These are phyloP conservation scores for Ophiostoma populinum DNA, from an alignment of 2,329 filamentous ascomycete species.

Conservation along the genomic window DNA sequence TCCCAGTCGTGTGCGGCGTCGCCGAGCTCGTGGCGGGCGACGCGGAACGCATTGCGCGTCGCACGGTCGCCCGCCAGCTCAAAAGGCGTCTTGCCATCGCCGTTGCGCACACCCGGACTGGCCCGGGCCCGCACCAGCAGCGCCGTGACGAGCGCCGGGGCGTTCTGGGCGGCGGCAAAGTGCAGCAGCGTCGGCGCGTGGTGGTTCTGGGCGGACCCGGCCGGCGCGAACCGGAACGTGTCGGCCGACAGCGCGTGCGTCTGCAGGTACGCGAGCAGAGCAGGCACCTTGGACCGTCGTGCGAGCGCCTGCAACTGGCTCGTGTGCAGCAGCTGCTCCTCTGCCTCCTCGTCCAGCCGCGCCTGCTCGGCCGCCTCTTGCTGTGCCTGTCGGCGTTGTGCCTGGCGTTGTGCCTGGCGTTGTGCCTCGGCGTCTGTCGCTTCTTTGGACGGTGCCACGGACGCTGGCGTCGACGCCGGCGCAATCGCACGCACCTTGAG, in stretches of 20 bases:
- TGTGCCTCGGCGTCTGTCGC: constrained; percentile 22
- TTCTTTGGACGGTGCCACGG: constrained; percentile 17
- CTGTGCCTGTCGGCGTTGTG: constrained; percentile 1
- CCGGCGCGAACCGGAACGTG: constrained; percentile 59
- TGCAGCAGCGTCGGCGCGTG: constrained; percentile 76
- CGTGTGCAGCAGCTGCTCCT: constrained; percentile 67
- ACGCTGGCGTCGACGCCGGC: constrained; percentile 36
- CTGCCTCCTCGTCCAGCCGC: constrained; percentile 57
- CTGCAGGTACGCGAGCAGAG: constrained; percentile 66
- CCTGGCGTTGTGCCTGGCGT: too few species aligned
- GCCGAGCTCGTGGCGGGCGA: constrained; percentile 69
- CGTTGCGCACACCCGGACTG: constrained; percentile 53
- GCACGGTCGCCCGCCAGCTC: constrained; percentile 72
- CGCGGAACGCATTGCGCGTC: constrained; percentile 80
- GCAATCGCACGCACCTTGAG: constrained; percentile 71
- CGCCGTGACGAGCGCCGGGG: constrained; percentile 57
- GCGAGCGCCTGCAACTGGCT: constrained; percentile 77
- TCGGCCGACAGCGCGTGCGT: constrained; percentile 49
- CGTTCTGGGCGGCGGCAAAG: constrained; percentile 67
- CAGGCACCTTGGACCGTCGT: constrained; percentile 76
- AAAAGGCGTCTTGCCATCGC: constrained; percentile 70
- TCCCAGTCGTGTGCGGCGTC: constrained; percentile 49
- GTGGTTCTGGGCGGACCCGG: constrained; percentile 38
- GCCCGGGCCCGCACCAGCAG: constrained; percentile 59
- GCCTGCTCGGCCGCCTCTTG: constrained; percentile 40